Percentiles rank a stretch among this genome's conserved stretches.
Conservation (phyloP, 495 filamentous ascomycete genomes). For the Cryomyces minteri region DNA sequence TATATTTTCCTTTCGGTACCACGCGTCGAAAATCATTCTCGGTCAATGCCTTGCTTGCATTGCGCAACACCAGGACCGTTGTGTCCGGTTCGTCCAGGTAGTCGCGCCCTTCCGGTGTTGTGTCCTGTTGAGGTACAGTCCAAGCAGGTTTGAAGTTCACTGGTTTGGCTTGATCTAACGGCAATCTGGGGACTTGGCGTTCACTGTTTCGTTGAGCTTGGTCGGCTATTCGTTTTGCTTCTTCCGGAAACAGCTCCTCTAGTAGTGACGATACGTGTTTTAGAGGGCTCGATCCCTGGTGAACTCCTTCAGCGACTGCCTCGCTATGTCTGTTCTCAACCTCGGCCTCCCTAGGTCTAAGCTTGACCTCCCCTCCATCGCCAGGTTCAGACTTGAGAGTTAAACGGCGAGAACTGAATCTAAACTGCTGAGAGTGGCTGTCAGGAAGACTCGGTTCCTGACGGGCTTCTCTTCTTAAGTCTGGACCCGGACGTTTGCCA, state of each 20-base stretch:
- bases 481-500: no score
- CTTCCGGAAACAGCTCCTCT: constrained; percentile 39
- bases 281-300: background rate
- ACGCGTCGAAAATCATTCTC: constrained; percentile 47
- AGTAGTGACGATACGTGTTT: constrained; percentile 23
- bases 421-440: background rate
- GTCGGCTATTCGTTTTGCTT: constrained; percentile 11
- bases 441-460: no score
- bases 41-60: constrained; percentile 31
- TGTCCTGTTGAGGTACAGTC: background rate
- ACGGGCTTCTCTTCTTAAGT: no score
- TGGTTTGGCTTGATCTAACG: constrained; percentile 4
- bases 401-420: background rate
- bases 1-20: constrained; percentile 36
- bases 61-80: constrained; percentile 29
- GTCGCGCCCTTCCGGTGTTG: background rate
- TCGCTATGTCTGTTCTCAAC: background rate
- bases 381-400: background rate
- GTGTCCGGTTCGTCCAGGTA: constrained; percentile 7
- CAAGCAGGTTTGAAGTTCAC: background rate
- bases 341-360: background rate
- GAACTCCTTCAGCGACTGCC: constrained; percentile 7
- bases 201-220: constrained; percentile 1
- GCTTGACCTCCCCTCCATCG: background rate
- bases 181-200: constrained; percentile 16